Conservation (phyloP, 129 eudicot genomes). For the Artemisia argyi region DNA sequence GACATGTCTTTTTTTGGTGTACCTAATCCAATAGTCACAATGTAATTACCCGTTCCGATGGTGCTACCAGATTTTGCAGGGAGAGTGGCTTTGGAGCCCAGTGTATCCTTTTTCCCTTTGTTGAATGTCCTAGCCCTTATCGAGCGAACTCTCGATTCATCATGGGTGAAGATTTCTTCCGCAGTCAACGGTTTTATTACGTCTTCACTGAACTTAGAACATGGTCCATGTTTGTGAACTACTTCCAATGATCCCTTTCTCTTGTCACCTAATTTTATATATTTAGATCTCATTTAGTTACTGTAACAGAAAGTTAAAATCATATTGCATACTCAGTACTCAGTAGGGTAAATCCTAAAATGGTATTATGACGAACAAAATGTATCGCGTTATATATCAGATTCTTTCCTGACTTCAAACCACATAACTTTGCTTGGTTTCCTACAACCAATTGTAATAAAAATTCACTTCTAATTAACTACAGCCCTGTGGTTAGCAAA, state of each 20-base stretch:
- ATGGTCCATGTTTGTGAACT: conserved; percentile 74
- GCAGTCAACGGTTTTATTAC: conserved; percentile 28
- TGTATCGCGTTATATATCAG: not conserved
- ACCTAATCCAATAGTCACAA: conserved; percentile 72
- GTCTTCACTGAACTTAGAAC: conserved; percentile 37
- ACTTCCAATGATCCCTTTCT: conserved; percentile 44
- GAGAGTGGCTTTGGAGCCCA: conserved; percentile 35
- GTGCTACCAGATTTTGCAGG: conserved; percentile 61
- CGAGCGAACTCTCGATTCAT: conserved; percentile 52
- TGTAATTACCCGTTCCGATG: conserved; percentile 60
- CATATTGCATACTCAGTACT: not conserved
- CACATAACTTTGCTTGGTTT: too few relatives aligned
- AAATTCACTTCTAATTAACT: too few relatives aligned
- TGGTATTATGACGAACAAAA: not conserved
- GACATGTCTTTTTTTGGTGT: conserved; percentile 58
- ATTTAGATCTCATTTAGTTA: conserved; percentile 14
- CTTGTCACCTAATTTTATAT: conserved; percentile 36
- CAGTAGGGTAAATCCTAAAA: not conserved
- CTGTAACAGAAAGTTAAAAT: not conserved
- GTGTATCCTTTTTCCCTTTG: conserved; percentile 5
- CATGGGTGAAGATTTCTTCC: conserved; percentile 43
- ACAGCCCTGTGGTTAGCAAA: too few relatives aligned
- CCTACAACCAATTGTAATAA: too few relatives aligned
- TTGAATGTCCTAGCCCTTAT: conserved; percentile 37
- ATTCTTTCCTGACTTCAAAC: not conserved